These are phyloP conservation scores for Metschnikowia kofuensis DNA, from an alignment of 805 yeast species.

Conservation along the genomic window DNA sequence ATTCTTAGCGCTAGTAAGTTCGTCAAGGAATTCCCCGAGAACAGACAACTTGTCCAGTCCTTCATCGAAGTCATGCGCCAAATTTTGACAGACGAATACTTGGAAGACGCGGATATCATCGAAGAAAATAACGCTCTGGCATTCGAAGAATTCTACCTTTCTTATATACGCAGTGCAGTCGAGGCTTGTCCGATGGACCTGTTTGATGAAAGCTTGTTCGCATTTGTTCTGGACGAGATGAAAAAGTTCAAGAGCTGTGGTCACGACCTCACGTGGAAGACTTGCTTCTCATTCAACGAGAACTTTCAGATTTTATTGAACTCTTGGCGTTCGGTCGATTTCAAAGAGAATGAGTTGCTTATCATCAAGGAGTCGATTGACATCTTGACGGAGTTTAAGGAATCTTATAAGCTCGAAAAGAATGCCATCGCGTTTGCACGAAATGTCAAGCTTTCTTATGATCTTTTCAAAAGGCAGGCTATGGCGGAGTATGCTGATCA, in stretches of 20 bases:
- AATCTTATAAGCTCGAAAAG: conserved; percentile 21
- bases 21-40: conserved; percentile 33
- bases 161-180: conserved; percentile 28
- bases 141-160: conserved; percentile 46
- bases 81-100: conserved; percentile 39
- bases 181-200: conserved; percentile 5
- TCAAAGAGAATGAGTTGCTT: background rate
- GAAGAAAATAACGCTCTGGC: conserved; percentile 25
- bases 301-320: conserved; percentile 23
- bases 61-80: conserved; percentile 36
- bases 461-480: conserved; percentile 16
- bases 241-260: conserved; percentile 22
- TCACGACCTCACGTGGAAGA: conserved; percentile 56
- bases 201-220: conserved; percentile 20
- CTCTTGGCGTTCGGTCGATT: background rate
- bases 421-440: conserved; percentile 41
- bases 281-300: conserved; percentile 48
- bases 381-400: conserved; percentile 20
- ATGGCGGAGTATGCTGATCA: conserved; percentile 11
- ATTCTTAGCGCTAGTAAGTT: conserved; percentile 53
- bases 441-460: conserved; percentile 23
- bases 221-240: conserved; percentile 28
- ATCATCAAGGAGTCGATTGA: conserved; percentile 6
- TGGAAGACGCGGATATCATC: conserved; percentile 24
- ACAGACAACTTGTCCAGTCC: conserved; percentile 33